Evolutionary conservation across 2,329 filamentous ascomycete genomes (phyloP).

Genomic region (Byssothecium circinans): DNA sequence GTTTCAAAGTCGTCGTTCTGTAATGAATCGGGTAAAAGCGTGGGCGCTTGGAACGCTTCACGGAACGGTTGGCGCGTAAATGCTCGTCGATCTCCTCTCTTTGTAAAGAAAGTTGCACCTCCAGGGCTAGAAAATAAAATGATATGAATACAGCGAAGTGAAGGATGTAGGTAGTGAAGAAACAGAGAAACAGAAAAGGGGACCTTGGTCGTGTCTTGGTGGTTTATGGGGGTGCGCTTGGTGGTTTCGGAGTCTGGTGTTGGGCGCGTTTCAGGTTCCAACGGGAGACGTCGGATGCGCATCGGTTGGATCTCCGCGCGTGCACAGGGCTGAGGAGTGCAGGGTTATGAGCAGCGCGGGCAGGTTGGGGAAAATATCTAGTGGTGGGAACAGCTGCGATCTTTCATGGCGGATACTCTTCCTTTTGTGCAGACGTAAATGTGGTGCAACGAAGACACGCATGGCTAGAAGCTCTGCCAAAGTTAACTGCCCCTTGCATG

Average conservation of each 20-base stretch:
- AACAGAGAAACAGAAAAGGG: background rate
- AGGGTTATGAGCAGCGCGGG: background rate
- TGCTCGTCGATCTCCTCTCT: background rate
- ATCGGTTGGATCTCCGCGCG: background rate
- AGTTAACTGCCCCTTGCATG: background rate
- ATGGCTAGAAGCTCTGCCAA: no score
- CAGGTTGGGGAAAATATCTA: background rate
- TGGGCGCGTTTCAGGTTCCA: slow-evolving; percentile 1
- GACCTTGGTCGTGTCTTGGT: background rate
- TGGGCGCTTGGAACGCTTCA: background rate
- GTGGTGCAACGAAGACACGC: background rate
- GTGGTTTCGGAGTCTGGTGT: slow-evolving; percentile 2
- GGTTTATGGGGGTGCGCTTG: background rate
- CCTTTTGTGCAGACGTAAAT: background rate
- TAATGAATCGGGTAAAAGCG: background rate
- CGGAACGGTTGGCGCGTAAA: background rate
- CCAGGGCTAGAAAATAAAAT: background rate
- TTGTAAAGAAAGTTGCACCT: background rate
- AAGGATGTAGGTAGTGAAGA: background rate
- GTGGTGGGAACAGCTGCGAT: background rate
- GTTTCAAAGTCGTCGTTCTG: background rate
- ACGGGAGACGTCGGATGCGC: background rate
- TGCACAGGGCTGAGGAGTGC: background rate
- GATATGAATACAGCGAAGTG: background rate
- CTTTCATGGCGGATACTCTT: background rate